Evolutionary conservation across 768 basidiomycete species (phyloP).

Genomic region (Lentinula guzmanii): DNA sequence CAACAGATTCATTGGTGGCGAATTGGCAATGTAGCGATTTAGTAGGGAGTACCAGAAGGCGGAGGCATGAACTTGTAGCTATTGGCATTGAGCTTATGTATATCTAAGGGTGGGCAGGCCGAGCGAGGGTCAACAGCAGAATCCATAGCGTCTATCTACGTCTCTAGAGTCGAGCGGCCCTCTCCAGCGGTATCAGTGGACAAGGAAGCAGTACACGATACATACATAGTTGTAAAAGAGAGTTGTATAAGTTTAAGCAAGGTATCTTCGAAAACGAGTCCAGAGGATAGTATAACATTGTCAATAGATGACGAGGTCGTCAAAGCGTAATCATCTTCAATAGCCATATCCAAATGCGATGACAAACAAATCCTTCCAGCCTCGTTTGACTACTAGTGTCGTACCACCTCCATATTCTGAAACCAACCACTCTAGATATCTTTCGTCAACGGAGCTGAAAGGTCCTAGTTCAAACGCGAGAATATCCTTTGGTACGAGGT

Average conservation of each 20-base stretch:
- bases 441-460: slow-evolving; percentile 63
- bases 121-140: no score
- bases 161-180: no score
- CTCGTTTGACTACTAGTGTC: slow-evolving; percentile 33
- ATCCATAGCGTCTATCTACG: no score
- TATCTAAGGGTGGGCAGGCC: no score
- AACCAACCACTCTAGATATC: slow-evolving; percentile 73
- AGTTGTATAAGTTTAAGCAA: background rate
- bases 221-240: no score
- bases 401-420: slow-evolving; percentile 54
- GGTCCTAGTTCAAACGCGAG: slow-evolving; percentile 68
- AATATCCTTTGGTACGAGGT: slow-evolving; percentile 57
- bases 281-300: background rate
- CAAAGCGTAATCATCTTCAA: background rate
- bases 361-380: slow-evolving; percentile 46
- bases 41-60: no score
- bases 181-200: no score
- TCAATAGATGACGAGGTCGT: background rate
- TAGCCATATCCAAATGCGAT: slow-evolving; percentile 36
- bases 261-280: background rate
- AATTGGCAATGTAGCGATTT: no score
- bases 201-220: no score
- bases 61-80: no score
- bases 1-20: no score
- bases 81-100: no score